phyloP scores from a whole-genome alignment of 2,329 filamentous ascomycete species.

The Aspergillus flavus region DNA sequence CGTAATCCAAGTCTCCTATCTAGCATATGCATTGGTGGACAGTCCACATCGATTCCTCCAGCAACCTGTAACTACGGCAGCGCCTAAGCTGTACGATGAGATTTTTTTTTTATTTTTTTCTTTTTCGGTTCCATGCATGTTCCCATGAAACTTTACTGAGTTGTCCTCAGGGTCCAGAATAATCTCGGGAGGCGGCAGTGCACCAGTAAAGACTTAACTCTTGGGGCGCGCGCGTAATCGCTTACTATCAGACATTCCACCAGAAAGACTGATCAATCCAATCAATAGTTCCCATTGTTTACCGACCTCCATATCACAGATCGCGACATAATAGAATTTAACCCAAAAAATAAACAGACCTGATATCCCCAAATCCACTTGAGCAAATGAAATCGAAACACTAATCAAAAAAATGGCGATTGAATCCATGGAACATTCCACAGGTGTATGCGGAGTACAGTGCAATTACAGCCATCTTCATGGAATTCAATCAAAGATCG shows the following conservation, averaged over 20 bases:
- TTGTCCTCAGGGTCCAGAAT: background rate
- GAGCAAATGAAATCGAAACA: background rate
- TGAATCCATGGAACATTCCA: background rate
- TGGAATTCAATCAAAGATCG: background rate
- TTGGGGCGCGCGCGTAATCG: background rate
- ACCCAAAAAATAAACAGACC: background rate
- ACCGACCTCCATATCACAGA: background rate
- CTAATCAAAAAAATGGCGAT: background rate
- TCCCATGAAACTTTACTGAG: background rate
- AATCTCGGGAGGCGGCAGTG: background rate
- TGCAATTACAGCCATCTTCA: background rate
- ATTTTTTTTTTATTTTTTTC: background rate
- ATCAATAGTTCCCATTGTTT: background rate
- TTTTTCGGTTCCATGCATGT: constrained; percentile 3
- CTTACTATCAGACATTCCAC: background rate
- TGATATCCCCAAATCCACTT: background rate
- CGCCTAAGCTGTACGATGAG: background rate
- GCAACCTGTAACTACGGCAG: background rate
- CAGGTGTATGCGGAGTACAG: too few relatives aligned
- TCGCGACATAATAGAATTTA: background rate
- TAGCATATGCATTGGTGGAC: constrained; percentile 4
- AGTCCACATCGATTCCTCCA: background rate
- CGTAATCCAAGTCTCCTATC: constrained; percentile 4
- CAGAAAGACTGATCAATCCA: background rate
- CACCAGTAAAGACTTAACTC: background rate